Percentiles rank a stretch among this genome's conserved stretches.
These are phyloP conservation scores for Leccinum proliferum DNA, from an alignment of 1,284 basidiomycete genomes.

Conservation along the genomic window DNA sequence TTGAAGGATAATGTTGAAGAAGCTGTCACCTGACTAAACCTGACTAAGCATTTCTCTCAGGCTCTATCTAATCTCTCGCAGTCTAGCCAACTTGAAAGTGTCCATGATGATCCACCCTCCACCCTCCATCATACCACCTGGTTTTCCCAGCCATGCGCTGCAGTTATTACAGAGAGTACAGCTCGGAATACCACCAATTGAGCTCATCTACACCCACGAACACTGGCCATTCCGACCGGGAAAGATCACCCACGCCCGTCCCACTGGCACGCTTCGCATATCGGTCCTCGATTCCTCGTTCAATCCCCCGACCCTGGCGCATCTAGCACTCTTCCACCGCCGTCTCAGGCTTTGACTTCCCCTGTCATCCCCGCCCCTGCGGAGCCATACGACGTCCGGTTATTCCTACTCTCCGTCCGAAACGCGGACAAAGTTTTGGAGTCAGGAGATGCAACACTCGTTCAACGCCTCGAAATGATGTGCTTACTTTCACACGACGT, in stretches of 20 bases:
- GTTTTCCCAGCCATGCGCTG: slow-evolving; percentile 25
- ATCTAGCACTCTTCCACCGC: slow-evolving; percentile 54
- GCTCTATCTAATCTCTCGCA: slow-evolving; percentile 18
- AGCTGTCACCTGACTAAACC: slow-evolving; percentile 20
- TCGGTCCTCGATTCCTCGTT: slow-evolving; percentile 89
- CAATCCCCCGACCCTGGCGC: slow-evolving; percentile 90
- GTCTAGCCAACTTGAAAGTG: not conserved
- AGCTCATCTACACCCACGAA: slow-evolving; percentile 50
- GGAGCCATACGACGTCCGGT: slow-evolving; percentile 60
- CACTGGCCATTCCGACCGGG: slow-evolving; percentile 47
- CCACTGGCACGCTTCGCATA: slow-evolving; percentile 35
- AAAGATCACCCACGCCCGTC: slow-evolving; percentile 9
- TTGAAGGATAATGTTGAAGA: slow-evolving; percentile 3
- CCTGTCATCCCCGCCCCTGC: slow-evolving; percentile 7
- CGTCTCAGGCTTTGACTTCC: not conserved
- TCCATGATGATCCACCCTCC: slow-evolving; percentile 12
- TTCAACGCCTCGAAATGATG: slow-evolving; percentile 85
- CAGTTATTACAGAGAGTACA: slow-evolving; percentile 42
- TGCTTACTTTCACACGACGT: slow-evolving; percentile 49
- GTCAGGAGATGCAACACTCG: slow-evolving; percentile 65
- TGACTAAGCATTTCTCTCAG: slow-evolving; percentile 22
- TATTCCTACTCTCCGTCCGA: slow-evolving; percentile 81
- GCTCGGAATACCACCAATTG: slow-evolving; percentile 39
- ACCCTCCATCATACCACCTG: slow-evolving; percentile 11
- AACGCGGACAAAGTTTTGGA: slow-evolving; percentile 87